Evolutionary conservation across 768 basidiomycete genomes (phyloP).

Genomic region (Kwoniella sp.): DNA sequence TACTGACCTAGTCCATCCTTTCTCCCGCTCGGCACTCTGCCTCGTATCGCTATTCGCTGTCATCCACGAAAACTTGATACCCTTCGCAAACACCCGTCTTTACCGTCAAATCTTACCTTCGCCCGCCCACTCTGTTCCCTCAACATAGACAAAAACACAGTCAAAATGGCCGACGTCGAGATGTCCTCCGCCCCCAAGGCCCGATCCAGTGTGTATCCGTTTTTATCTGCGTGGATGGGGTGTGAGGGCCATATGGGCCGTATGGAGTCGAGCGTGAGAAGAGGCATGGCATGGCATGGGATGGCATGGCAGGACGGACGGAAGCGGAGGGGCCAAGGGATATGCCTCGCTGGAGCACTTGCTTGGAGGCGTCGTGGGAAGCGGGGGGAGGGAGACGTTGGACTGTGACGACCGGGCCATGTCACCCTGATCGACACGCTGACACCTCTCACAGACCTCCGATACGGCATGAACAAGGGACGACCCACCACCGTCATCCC

Average conservation of each 20-base stretch:
- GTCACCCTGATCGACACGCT: too few species aligned
- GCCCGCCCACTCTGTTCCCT: neutral
- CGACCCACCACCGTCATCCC: constrained; percentile 80
- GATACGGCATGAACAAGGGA: constrained; percentile 79
- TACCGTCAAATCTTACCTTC: too few species aligned
- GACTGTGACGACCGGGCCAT: neutral
- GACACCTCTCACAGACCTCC: constrained; percentile 60
- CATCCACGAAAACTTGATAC: too few species aligned
- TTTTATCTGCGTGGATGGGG: neutral
- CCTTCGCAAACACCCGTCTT: too few species aligned
- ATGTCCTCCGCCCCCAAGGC: constrained; percentile 39
- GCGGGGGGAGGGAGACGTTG: neutral
- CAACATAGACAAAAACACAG: constrained; percentile 10
- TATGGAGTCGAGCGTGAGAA: neutral
- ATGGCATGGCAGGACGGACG: too few species aligned
- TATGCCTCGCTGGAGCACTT: too few species aligned
- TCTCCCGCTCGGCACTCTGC: too few species aligned
- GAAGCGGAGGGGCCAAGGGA: neutral
- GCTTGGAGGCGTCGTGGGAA: too few species aligned
- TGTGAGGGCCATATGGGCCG: neutral
- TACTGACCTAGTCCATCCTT: too few species aligned
- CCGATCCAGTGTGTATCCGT: constrained; percentile 42
- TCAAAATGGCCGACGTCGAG: constrained; percentile 48
- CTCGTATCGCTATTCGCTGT: too few species aligned
- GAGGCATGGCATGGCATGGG: too few species aligned